phyloP scores from a whole-genome alignment of 192 early-diverging fungal species.

The Entophlyctis helioformis region DNA sequence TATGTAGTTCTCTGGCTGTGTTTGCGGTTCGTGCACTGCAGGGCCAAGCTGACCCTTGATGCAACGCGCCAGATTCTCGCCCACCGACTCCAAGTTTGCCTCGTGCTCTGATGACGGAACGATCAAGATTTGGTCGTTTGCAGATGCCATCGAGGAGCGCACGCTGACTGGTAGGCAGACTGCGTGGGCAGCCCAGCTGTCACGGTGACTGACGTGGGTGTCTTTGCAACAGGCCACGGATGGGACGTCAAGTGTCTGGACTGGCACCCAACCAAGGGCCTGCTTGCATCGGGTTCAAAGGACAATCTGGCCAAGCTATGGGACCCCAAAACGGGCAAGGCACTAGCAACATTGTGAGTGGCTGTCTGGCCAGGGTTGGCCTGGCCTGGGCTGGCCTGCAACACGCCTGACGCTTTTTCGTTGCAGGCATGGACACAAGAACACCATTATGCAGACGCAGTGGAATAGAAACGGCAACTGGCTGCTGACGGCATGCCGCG shows the following conservation, averaged over 20 bases:
- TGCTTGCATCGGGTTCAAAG: constrained; percentile 88
- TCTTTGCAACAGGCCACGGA: constrained; percentile 57
- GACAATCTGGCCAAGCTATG: constrained; percentile 94
- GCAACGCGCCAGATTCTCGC: constrained; percentile 58
- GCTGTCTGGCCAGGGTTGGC: too few species aligned
- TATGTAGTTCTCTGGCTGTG: too few species aligned
- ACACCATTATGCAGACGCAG: constrained; percentile 72
- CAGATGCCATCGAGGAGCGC: constrained; percentile 66
- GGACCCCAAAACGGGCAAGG: constrained; percentile 87
- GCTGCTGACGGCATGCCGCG: constrained; percentile 81
- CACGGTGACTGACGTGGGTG: not conserved
- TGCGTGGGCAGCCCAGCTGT: not conserved
- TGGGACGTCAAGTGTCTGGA: constrained; percentile 96
- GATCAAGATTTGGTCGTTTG: constrained; percentile 97
- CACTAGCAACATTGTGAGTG: constrained; percentile 68
- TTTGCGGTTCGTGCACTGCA: not conserved
- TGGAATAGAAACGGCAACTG: constrained; percentile 99
- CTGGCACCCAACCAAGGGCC: constrained; percentile 91
- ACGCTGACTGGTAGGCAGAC: constrained; percentile 39
- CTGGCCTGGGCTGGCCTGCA: too few species aligned
- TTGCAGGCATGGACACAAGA: constrained; percentile 80
- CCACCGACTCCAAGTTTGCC: constrained; percentile 86
- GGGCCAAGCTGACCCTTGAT: not conserved
- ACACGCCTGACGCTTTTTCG: too few species aligned
- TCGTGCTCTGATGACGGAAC: constrained; percentile 89